phyloP scores from a whole-genome alignment of 2,329 filamentous ascomycete species.

The Alternaria triticina region DNA sequence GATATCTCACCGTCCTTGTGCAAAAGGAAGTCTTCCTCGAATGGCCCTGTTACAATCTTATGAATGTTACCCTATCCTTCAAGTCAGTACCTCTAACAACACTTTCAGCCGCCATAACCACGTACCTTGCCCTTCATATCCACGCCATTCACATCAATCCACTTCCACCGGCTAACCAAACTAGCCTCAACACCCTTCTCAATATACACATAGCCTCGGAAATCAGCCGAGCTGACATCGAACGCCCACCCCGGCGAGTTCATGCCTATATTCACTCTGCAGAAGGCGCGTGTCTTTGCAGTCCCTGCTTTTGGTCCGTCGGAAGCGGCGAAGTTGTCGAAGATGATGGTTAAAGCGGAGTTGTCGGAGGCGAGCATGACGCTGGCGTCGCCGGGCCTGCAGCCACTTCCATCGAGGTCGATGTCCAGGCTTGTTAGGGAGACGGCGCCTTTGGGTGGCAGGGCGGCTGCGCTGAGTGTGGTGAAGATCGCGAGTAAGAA shows the following conservation, averaged over 20 bases:
- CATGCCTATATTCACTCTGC: slow-evolving; percentile 32
- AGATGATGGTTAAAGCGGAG: slow-evolving; percentile 31
- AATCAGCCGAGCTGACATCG: slow-evolving; percentile 31
- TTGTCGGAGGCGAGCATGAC: slow-evolving; percentile 28
- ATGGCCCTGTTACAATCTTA: slow-evolving; percentile 30
- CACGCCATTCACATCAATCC: slow-evolving; percentile 27
- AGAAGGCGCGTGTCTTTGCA: slow-evolving; percentile 31
- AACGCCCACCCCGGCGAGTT: slow-evolving; percentile 33
- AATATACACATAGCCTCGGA: slow-evolving; percentile 30
- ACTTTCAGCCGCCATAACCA: not conserved
- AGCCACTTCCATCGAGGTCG: slow-evolving; percentile 33
- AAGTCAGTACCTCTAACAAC: not conserved
- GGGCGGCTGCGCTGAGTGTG: not conserved
- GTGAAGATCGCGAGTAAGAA: not conserved
- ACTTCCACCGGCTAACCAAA: slow-evolving; percentile 38
- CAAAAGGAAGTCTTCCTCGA: slow-evolving; percentile 29
- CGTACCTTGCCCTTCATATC: slow-evolving; percentile 37
- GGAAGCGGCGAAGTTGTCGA: slow-evolving; percentile 35
- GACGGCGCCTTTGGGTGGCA: slow-evolving; percentile 19
- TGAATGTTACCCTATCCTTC: slow-evolving; percentile 28
- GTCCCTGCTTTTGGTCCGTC: slow-evolving; percentile 27
- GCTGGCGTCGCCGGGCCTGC: slow-evolving; percentile 26
- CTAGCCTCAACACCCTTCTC: slow-evolving; percentile 23
- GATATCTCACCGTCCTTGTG: slow-evolving; percentile 35
- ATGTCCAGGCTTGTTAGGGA: slow-evolving; percentile 21